Conservation (phyloP, 176 grass and related monocot species). For the Secale cereale region DNA sequence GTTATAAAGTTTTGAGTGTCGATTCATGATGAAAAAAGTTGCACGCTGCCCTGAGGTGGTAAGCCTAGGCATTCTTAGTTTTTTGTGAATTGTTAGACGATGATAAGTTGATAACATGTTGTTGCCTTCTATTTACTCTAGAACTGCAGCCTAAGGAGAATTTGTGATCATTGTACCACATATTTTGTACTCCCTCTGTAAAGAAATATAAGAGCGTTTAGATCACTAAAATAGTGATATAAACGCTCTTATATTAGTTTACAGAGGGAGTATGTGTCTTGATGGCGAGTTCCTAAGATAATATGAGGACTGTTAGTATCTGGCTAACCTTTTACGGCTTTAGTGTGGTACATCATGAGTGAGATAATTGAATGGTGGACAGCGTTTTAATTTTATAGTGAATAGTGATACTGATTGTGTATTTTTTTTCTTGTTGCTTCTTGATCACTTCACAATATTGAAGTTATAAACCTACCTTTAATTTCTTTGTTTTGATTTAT, state of each 20-base stretch:
- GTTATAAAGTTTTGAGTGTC: background rate
- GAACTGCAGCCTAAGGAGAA: background rate
- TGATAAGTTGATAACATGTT: background rate
- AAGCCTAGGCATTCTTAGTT: background rate
- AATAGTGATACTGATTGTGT: background rate
- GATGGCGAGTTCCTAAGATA: background rate
- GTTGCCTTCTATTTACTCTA: background rate
- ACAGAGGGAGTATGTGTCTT: too few relatives aligned
- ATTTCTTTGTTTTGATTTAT: constrained; percentile 4
- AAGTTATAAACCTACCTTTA: background rate
- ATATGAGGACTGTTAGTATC: background rate
- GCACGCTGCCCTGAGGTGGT: background rate
- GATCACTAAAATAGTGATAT: too few relatives aligned
- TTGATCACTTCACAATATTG: background rate
- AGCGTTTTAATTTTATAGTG: background rate
- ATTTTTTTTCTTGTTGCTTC: constrained; percentile 20
- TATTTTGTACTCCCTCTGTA: too few relatives aligned
- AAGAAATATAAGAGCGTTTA: too few relatives aligned
- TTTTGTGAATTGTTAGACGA: too few relatives aligned
- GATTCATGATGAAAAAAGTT: background rate
- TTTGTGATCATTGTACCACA: background rate
- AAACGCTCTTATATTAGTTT: too few relatives aligned
- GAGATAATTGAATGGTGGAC: background rate
- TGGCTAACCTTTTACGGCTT: background rate
- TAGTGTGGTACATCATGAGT: background rate